Percentiles rank a stretch among this genome's conserved stretches.
These are phyloP conservation scores for Pluteus cervinus DNA, from an alignment of 768 basidiomycete species.

Conservation along the genomic window DNA sequence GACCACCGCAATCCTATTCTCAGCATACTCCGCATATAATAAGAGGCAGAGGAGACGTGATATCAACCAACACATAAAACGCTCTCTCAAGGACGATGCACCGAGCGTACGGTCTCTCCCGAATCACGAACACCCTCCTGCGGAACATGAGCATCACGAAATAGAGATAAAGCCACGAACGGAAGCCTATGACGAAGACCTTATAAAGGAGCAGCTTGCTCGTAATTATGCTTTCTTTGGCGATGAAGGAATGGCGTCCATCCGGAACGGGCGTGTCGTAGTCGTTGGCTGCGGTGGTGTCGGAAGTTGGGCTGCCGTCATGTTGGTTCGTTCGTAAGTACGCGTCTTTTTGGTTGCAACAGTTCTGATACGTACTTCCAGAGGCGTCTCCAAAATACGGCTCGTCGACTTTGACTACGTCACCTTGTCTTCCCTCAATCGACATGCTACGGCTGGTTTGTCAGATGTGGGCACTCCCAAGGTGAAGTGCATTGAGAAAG, in stretches of 20 bases:
- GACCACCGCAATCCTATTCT: constrained; percentile 53
- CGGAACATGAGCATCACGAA: constrained; percentile 5
- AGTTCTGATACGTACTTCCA: constrained; percentile 19
- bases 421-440: constrained; percentile 89
- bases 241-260: constrained; percentile 76
- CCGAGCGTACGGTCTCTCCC: too few species aligned
- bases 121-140: not conserved
- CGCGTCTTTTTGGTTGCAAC: too few species aligned
- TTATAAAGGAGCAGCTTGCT: constrained; percentile 86
- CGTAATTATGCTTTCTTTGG: constrained; percentile 95
- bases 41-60: constrained; percentile 43
- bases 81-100: constrained; percentile 34
- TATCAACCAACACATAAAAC: constrained; percentile 51
- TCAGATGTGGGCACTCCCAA: constrained; percentile 93
- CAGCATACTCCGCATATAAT: constrained; percentile 47
- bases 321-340: constrained; percentile 86
- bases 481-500: constrained; percentile 68
- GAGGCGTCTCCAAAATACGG: constrained; percentile 71
- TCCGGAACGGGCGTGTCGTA: constrained; percentile 73
- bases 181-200: constrained; percentile 60
- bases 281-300: constrained; percentile 96
- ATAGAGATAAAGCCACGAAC: too few species aligned
- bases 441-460: constrained; percentile 87
- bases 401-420: constrained; percentile 97
- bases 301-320: constrained; percentile 92